These are phyloP conservation scores for slime mould (Dictyostelium discoideum) DNA, from an alignment of 78 protist genomes.

Conservation along the genomic window dicty_2.7 NC_007091.3:3573001-3573500, in stretches of 20 bases:
- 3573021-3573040: constrained; percentile 96
- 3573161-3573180: constrained; percentile 86
- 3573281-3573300: too few relatives aligned
- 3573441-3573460: constrained; percentile 88
- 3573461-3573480: constrained; percentile 83
- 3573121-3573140: constrained; percentile 85
- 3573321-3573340: constrained; percentile 73
- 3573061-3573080: constrained; percentile 25
- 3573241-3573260: too few relatives aligned
- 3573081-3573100: constrained; percentile 90
- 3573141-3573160: constrained; percentile 64
- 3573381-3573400: constrained; percentile 76
- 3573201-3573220: constrained; percentile 93
- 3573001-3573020: constrained; percentile 94
- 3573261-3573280: too few relatives aligned
- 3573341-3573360: constrained; percentile 42
- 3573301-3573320: constrained; percentile 62
- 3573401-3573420: constrained; percentile 74
- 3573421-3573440: constrained; percentile 52
- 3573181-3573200: constrained; percentile 64
- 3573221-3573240: constrained; percentile 88
- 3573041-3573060: constrained; percentile 42
- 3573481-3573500: constrained; percentile 85
- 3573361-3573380: constrained; percentile 86
- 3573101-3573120: constrained; percentile 90